phyloP scores from a whole-genome alignment of 257 asterid genomes.

The Eucommia ulmoides region DNA sequence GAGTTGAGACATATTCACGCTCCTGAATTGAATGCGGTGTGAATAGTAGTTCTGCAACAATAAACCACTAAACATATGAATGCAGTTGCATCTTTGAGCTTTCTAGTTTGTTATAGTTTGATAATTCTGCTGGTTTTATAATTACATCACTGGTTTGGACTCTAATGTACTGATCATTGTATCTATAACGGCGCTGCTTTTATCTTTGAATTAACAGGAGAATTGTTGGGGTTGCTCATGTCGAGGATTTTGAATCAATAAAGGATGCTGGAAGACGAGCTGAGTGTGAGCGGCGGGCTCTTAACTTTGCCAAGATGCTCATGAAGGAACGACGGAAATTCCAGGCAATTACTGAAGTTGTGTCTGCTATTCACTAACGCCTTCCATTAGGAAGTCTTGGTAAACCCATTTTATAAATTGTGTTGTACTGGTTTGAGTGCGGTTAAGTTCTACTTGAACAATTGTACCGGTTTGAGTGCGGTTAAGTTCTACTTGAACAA shows the following conservation, averaged over 20 bases:
- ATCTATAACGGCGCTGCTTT: no score
- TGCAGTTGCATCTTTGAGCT: no score
- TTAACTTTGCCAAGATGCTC: slow-evolving; percentile 57
- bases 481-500: background rate
- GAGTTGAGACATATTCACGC: no score
- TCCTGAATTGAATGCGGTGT: no score
- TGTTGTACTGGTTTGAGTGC: background rate
- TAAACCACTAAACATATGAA: no score
- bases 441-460: background rate
- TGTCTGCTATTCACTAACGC: slow-evolving; percentile 43
- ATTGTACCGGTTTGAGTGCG: background rate
- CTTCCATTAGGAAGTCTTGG: slow-evolving; percentile 10
- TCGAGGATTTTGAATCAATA: slow-evolving; percentile 90
- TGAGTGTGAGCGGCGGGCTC: slow-evolving; percentile 75
- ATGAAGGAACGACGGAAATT: slow-evolving; percentile 53
- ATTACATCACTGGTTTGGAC: no score
- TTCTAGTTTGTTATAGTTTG: no score
- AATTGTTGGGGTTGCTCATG: slow-evolving; percentile 91
- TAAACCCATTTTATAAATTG: slow-evolving; percentile 1
- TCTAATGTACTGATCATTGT: no score
- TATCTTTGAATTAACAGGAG: slow-evolving; percentile 43
- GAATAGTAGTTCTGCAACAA: no score
- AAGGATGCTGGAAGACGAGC: slow-evolving; percentile 52
- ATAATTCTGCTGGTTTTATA: no score
- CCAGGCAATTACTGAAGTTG: slow-evolving; percentile 49